Conservation (phyloP, 805 yeast species). For the Lipomyces sp. region DNA sequence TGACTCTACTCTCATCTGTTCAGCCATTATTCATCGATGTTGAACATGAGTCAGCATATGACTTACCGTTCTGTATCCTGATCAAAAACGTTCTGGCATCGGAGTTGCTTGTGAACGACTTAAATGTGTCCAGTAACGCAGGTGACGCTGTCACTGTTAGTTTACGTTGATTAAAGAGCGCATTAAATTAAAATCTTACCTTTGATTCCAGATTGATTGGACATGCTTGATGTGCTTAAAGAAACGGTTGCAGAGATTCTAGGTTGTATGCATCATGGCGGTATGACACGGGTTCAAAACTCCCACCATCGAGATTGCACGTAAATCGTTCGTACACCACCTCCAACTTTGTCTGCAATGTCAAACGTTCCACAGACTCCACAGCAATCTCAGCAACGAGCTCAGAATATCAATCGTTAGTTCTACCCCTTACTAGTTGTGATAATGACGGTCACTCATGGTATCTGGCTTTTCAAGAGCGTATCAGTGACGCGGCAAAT, state of each 20-base stretch:
- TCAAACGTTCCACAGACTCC: background rate
- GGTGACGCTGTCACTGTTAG: constrained; percentile 41
- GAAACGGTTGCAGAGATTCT: too few species aligned
- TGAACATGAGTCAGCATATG: background rate
- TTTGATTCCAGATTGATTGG: constrained; percentile 62
- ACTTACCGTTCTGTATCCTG: constrained; percentile 38
- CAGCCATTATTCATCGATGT: too few species aligned
- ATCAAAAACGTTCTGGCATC: constrained; percentile 42
- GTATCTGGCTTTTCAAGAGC: constrained; percentile 10
- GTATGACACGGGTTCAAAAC: background rate
- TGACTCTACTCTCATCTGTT: constrained; percentile 2
- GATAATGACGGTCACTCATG: background rate
- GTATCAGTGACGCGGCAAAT: constrained; percentile 26
- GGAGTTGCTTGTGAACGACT: constrained; percentile 39
- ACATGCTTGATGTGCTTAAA: constrained; percentile 44
- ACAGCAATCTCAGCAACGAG: constrained; percentile 15
- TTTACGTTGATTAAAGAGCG: constrained; percentile 22
- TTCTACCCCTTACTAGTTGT: background rate
- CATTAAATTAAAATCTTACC: constrained; percentile 34
- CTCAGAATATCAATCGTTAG: constrained; percentile 20
- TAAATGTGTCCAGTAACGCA: constrained; percentile 48
- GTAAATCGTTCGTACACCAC: background rate
- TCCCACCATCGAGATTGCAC: too few species aligned
- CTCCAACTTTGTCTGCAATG: background rate
- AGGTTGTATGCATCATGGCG: background rate